Evolutionary conservation across 805 yeast species (phyloP).

Genomic region (Yarrowia keelungensis): DNA sequence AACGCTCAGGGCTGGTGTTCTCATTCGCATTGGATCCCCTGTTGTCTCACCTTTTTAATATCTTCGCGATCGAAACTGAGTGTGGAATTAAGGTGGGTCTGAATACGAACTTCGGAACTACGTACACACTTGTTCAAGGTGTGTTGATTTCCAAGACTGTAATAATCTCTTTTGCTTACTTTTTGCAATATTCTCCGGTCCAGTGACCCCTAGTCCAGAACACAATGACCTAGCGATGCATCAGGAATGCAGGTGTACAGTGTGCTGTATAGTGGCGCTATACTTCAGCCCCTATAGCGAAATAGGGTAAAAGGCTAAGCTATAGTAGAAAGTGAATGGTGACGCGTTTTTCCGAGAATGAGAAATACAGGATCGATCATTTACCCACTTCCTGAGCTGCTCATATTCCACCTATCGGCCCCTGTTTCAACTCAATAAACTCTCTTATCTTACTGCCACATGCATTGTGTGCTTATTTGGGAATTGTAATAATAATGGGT

Average conservation of each 20-base stretch:
- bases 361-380: too few relatives aligned
- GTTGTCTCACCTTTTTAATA: constrained; percentile 15
- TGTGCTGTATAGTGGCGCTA: constrained; percentile 11
- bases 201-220: neutral
- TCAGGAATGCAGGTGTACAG: constrained; percentile 21
- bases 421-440: constrained; percentile 20
- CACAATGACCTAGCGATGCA: constrained; percentile 3
- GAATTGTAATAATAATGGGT: constrained; percentile 22
- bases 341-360: too few relatives aligned
- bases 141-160: too few relatives aligned
- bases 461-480: constrained; percentile 21
- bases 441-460: constrained; percentile 31
- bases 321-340: too few relatives aligned
- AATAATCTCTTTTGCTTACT: too few relatives aligned
- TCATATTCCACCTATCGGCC: neutral
- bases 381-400: neutral
- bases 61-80: constrained; percentile 1
- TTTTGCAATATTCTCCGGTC: neutral
- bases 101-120: neutral
- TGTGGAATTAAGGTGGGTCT: neutral
- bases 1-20: neutral
- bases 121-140: too few relatives aligned
- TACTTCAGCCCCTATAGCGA: neutral
- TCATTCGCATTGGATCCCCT: neutral
- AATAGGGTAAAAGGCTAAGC: too few relatives aligned